Evolutionary conservation across 257 asterid species (phyloP), one percentile per base, ranked within the genome.

Genomic region (Cinchona pubescens): DNA sequence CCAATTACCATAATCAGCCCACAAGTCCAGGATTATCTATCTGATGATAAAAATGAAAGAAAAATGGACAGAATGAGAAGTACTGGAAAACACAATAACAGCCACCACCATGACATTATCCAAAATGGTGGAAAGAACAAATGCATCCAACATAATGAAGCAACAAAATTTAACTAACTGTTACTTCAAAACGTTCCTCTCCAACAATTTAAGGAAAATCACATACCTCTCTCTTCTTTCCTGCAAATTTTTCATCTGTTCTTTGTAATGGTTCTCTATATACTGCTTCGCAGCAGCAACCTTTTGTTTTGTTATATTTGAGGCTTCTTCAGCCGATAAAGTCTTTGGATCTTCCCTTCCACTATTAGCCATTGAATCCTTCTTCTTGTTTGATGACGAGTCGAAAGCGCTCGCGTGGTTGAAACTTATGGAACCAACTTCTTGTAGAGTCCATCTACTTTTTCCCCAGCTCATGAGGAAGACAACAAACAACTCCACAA

Each of bases 241-340:
- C 79, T 92, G 96, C 82, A 95, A 90, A 83, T 78, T 92, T 79
- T 87, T 91, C 99, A 82, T 91, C 82, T 95, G 99, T 79, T 82
- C 91, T 85, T 91, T 95, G 94, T 95, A 95, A 83, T 95, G 99
- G 80, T 95, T 95, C 87, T 95, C 99, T 76, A 95, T 95, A 79
- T 91, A 95, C 86, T 95, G 96, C 90, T 95, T 95, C 0, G 99
- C 96, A 0, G 98, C 98, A 78, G 96, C 97, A 48, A 88, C 99
- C 79, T 87, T 93, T 86, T 95, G 97, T 75, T 95, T 92, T 0
- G 99, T 95, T 40, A 91, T 80, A 76, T 79, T 86, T n/a, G 99
- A 95, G 79, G 98, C 97, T 72, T 92, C 99, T 65, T 95, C 99
- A 45, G 84, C 85, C 0, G 93, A 79, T 72, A 87, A 72, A 37